Evolutionary conservation across 495 filamentous ascomycete genomes (phyloP), one percentile per base, ranked within the genome.

Genomic region (Amniculicola lignicola): DNA sequence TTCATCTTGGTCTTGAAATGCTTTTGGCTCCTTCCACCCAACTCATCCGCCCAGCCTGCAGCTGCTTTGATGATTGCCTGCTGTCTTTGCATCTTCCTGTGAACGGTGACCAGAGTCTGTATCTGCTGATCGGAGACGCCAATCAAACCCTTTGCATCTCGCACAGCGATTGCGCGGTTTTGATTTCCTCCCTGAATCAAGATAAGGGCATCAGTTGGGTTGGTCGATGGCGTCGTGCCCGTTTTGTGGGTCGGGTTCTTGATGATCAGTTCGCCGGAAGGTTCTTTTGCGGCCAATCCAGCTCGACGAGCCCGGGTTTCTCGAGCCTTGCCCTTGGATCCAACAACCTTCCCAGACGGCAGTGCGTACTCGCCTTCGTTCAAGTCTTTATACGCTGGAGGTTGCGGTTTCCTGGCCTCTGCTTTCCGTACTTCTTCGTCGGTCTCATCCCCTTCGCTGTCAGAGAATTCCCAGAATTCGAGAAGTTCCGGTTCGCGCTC

Each of bases 21-120:
- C n/a, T n/a, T n/a, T n/a, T n/a, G n/a, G n/a, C n/a, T n/a, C n/a
- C n/a, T n/a, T n/a, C n/a, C n/a, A n/a, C n/a, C n/a, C n/a, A n/a
- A n/a, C n/a, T n/a, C n/a, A n/a, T n/a, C n/a, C n/a, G n/a, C n/a
- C n/a, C n/a, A n/a, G n/a, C n/a, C n/a, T n/a, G n/a, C n/a, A n/a
- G n/a, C n/a, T n/a, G n/a, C n/a, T n/a, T n/a, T n/a, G n/a, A n/a
- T n/a, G n/a, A n/a, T n/a, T n/a, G n/a, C n/a, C n/a, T n/a, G n/a
- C n/a, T n/a, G n/a, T n/a, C 61, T 63, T 49, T 63, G 36, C 44
- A 43, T 43, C 63, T 66, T 66, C 51, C 57, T 66, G 55, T 66
- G 54, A 21, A 51, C 43, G 3, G 54, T 27, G 15, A 45, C 18
- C 22, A 66, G 39, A 21, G 60, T 56, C 27, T 43, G 54, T 50